Percentiles rank a stretch among this genome's conserved stretches.
Evolutionary conservation across 2,329 filamentous ascomycete genomes (phyloP).

Genomic region (Sarocladium strictum): DNA sequence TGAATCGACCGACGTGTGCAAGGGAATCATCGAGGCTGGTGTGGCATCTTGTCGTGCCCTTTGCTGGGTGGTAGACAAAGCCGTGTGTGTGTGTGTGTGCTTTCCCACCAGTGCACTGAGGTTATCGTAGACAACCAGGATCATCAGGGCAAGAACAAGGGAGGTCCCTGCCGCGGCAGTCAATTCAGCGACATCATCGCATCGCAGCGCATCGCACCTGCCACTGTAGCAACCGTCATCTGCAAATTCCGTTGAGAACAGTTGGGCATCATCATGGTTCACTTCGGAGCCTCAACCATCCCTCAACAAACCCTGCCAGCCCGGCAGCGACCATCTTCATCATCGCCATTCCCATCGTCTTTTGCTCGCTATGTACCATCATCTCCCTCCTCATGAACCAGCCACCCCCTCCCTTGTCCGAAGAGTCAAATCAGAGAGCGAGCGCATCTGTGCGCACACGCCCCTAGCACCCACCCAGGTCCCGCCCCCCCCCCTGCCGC

Average conservation of each 20-base stretch:
- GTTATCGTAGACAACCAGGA: no score
- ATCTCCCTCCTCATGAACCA: background rate
- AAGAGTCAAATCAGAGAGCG: background rate
- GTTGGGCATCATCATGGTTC: no score
- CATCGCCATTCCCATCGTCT: slow-evolving; percentile 1
- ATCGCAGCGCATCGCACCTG: background rate
- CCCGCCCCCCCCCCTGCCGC: background rate
- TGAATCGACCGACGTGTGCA: no score
- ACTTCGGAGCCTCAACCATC: no score
- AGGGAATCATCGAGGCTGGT: no score
- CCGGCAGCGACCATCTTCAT: background rate
- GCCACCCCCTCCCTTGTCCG: slow-evolving; percentile 1
- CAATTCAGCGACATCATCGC: slow-evolving; percentile 4
- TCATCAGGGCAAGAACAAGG: slow-evolving; percentile 1
- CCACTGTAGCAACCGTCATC: no score
- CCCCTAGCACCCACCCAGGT: slow-evolving; percentile 1
- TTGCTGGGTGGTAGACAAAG: background rate
- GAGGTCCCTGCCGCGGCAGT: slow-evolving; percentile 4
- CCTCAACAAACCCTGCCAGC: background rate
- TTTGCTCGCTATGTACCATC: background rate
- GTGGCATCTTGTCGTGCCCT: background rate
- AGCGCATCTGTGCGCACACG: slow-evolving; percentile 9
- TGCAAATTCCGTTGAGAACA: no score
- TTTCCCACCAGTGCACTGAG: no score
- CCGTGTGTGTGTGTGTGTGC: no score